Percentiles rank a stretch among this genome's conserved stretches.
These are phyloP conservation scores for Solanum chilense DNA, from an alignment of 257 asterid genomes.

Conservation along the genomic window DNA sequence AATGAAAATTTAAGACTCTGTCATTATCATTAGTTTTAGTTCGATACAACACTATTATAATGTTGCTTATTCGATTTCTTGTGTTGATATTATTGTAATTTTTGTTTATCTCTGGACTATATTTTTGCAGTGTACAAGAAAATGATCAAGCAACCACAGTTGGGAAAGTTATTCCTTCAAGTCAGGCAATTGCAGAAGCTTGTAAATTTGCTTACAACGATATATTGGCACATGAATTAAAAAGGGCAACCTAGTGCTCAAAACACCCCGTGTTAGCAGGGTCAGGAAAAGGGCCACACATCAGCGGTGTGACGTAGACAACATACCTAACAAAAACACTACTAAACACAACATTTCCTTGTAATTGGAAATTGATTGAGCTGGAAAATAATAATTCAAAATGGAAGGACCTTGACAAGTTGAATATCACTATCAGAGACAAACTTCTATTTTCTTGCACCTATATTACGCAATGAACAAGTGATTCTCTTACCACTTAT, in stretches of 20 bases:
- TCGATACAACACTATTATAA: not conserved
- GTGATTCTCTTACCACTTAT: not conserved
- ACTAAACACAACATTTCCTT: not conserved
- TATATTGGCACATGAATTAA: too few species aligned
- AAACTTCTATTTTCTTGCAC: not conserved
- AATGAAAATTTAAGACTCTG: not conserved
- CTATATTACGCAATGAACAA: not conserved
- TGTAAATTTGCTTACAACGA: conserved; percentile 75
- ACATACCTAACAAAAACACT: not conserved
- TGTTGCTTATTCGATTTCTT: not conserved
- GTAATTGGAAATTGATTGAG: not conserved
- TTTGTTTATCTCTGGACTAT: not conserved
- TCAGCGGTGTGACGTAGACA: not conserved
- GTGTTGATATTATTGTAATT: not conserved
- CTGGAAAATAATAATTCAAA: not conserved
- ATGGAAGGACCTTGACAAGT: not conserved
- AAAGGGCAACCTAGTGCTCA: not conserved
- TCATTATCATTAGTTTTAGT: not conserved
- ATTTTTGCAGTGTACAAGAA: conserved; percentile 27
- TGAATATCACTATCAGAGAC: not conserved
- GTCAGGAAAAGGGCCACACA: not conserved
- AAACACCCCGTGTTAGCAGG: not conserved
- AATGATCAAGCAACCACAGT: conserved; percentile 36
- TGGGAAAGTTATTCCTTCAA: conserved; percentile 28
- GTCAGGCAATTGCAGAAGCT: conserved; percentile 78